phyloP scores from a whole-genome alignment of 306 rosid genomes.

The Prunus fruticosa region DNA sequence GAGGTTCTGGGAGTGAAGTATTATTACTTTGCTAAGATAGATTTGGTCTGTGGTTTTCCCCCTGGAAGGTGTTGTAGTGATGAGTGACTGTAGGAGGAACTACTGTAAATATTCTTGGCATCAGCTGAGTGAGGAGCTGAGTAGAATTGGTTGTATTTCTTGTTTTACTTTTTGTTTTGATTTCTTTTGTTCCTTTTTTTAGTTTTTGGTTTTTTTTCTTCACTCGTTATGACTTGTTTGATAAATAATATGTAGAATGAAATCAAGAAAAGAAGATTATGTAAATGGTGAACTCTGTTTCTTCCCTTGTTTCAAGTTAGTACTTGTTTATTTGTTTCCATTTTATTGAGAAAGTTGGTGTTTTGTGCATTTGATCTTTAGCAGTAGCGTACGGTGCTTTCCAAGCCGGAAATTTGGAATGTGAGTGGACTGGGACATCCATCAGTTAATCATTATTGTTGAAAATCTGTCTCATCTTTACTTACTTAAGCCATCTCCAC shows the following conservation, averaged over 20 bases:
- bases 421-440: no score
- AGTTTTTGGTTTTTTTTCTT: neutral
- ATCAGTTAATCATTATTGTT: no score
- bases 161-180: slow-evolving; percentile 20
- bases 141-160: slow-evolving; percentile 60
- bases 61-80: slow-evolving; percentile 37
- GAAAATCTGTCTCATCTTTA: no score
- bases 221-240: slow-evolving; percentile 40
- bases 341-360: neutral
- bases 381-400: no score
- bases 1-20: slow-evolving; percentile 45
- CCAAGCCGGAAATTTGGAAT: no score
- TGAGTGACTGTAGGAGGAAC: slow-evolving; percentile 37
- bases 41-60: slow-evolving; percentile 35
- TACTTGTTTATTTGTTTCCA: neutral
- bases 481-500: no score
- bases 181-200: slow-evolving; percentile 9
- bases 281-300: slow-evolving; percentile 39
- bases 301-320: neutral
- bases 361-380: neutral
- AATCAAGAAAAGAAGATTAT: slow-evolving; percentile 38
- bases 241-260: slow-evolving; percentile 78
- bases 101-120: slow-evolving; percentile 65
- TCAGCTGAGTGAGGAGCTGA: slow-evolving; percentile 38
- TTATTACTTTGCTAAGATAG: slow-evolving; percentile 28